Percentiles rank a stretch among this genome's conserved stretches.
These are phyloP conservation scores for Suillus spraguei DNA, from an alignment of 768 basidiomycete species.

Conservation along the genomic window DNA sequence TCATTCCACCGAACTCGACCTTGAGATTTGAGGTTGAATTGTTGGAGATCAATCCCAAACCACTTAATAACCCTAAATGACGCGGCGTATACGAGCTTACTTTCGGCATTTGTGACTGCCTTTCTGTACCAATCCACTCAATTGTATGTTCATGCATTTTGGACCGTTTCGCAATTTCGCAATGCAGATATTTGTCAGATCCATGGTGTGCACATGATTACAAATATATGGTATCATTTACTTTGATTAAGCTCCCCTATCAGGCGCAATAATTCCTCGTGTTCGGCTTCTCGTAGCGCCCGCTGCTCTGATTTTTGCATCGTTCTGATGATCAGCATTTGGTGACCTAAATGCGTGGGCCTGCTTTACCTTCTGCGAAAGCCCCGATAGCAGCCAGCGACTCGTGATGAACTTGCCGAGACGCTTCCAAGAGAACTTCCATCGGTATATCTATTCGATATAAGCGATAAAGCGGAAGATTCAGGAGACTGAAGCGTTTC, in stretches of 20 bases:
- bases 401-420: slow-evolving; percentile 11
- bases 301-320: slow-evolving; percentile 16
- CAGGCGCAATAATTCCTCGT: not conserved
- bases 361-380: slow-evolving; percentile 9
- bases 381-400: slow-evolving; percentile 11
- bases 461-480: not conserved
- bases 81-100: slow-evolving; percentile 22
- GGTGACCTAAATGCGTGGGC: not conserved
- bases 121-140: slow-evolving; percentile 28
- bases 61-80: slow-evolving; percentile 23
- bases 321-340: slow-evolving; percentile 11
- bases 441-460: slow-evolving; percentile 1
- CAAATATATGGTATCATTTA: not conserved
- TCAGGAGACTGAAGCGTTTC: slow-evolving; percentile 1
- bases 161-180: not conserved
- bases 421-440: slow-evolving; percentile 12
- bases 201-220: not conserved
- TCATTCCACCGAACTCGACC: slow-evolving; percentile 76
- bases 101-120: slow-evolving; percentile 21
- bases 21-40: slow-evolving; percentile 87
- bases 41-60: slow-evolving; percentile 54
- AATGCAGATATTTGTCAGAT: not conserved
- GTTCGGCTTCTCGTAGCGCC: slow-evolving; percentile 3
- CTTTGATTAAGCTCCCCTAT: not conserved
- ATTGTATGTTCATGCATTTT: slow-evolving; percentile 20